Evolutionary conservation across 2,329 filamentous ascomycete species (phyloP), one percentile per base, ranked within the genome.

Genomic region (Colletotrichum brevisporum): DNA sequence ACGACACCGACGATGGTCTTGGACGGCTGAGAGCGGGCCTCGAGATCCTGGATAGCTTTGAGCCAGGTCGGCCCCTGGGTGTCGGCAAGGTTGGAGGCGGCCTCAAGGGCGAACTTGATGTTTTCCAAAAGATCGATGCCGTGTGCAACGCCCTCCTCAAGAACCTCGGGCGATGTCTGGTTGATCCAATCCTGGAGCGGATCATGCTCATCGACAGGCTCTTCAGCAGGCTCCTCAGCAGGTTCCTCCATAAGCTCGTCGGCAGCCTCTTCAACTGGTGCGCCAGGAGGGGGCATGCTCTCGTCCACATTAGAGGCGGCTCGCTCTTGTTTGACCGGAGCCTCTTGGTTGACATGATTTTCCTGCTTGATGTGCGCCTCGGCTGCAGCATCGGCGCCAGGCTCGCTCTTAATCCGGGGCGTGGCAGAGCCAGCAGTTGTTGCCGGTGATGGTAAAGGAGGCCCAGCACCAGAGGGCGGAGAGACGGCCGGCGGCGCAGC

Each of bases 1-100:
- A 89, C 84, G 1, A 91, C 85, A 6, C 88, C 89, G n/a, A 91
- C 81, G 0, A 90, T 80, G 1, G 64, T 58, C 31, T 62, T 62
- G 27, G 56, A 39, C 15, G 67, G 51, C 83, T 83, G 31, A 76
- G 79, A 3, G 73, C 73, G 26, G 78, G 78, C 5, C 75, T 74
- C 3, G 5, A 71, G 31, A 13, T 59, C 45, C 6, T 57, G 31
- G n/a, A 69, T 69, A 2, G 55, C 54, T 15, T 66, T 62, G 16
- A 70, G 18, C 66, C 66, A 71, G 10, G 26, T 24, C 12, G 41
- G n/a, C 9, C 16, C 55, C 24, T 64, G 48, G 13, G 57, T 69
- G n/a, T 65, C 60, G 26, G 48, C 16, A 13, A 63, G 31, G 10
- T 43, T 39, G 18, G 45, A 36, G 5, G 64, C 51, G 13, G 53